phyloP scores from a whole-genome alignment of 2,329 filamentous ascomycete species.

The Alternaria conjuncta region DNA sequence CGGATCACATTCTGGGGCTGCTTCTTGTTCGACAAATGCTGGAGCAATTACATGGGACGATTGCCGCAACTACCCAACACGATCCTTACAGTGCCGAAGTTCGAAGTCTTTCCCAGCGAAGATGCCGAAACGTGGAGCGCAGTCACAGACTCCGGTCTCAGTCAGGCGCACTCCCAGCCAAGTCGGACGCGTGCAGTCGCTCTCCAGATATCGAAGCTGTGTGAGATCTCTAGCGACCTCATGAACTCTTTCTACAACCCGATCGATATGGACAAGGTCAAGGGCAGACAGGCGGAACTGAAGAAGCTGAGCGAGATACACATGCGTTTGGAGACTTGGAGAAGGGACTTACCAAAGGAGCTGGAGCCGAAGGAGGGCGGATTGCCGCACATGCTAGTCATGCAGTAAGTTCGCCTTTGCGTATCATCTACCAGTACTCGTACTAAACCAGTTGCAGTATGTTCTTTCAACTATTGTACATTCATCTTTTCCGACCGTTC shows the following conservation, averaged over 20 bases:
- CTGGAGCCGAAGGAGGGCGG: constrained; percentile 89
- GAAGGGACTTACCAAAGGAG: constrained; percentile 80
- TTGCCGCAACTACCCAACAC: constrained; percentile 83
- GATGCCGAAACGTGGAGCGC: constrained; percentile 87
- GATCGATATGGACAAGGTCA: constrained; percentile 62
- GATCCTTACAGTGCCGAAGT: constrained; percentile 83
- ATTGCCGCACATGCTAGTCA: constrained; percentile 78
- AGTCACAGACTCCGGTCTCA: constrained; percentile 83
- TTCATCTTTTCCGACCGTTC: constrained; percentile 94
- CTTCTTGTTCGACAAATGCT: constrained; percentile 98
- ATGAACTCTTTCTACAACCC: constrained; percentile 92
- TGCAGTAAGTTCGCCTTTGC: constrained; percentile 70
- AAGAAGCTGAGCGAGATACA: constrained; percentile 94
- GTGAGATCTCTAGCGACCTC: constrained; percentile 92
- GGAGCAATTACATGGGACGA: constrained; percentile 95
- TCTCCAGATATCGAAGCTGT: constrained; percentile 80
- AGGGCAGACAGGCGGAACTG: constrained; percentile 81
- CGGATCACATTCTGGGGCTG: constrained; percentile 97
- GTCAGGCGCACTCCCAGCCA: constrained; percentile 75
- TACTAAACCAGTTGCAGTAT: constrained; percentile 66
- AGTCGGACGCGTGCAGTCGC: constrained; percentile 75
- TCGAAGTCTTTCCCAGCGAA: constrained; percentile 88
- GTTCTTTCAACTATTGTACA: constrained; percentile 96
- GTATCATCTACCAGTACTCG: background rate
- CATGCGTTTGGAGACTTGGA: constrained; percentile 88